Conservation (phyloP, 1,284 basidiomycete genomes). For the Sphagnurus paluster region DNA sequence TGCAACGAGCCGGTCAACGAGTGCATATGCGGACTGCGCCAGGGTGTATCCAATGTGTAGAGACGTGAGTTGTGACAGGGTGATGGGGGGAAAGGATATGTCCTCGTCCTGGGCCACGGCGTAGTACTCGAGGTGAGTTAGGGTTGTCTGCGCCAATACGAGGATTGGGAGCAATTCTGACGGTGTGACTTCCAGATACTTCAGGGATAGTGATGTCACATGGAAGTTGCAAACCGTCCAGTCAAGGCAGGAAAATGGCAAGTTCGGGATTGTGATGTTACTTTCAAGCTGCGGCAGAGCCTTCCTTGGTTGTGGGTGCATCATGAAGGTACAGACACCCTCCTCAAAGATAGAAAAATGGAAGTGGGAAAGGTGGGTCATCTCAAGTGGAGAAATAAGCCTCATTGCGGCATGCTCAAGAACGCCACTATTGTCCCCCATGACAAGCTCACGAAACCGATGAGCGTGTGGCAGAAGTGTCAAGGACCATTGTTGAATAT, state of each 20-base stretch:
- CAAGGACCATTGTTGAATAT: slow-evolving; percentile 1
- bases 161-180: slow-evolving; percentile 17
- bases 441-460: slow-evolving; percentile 12
- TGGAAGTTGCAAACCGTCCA: slow-evolving; percentile 13
- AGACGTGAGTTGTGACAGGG: slow-evolving; percentile 16
- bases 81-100: slow-evolving; percentile 6
- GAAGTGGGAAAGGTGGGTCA: slow-evolving; percentile 13
- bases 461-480: slow-evolving; percentile 8
- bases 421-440: slow-evolving; percentile 2
- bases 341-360: slow-evolving; percentile 11
- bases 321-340: slow-evolving; percentile 5
- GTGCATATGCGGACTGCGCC: slow-evolving; percentile 4
- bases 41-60: slow-evolving; percentile 16
- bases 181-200: slow-evolving; percentile 11
- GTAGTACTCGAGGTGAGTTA: slow-evolving; percentile 18
- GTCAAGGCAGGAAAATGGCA: slow-evolving; percentile 13
- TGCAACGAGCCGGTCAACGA: slow-evolving; percentile 9
- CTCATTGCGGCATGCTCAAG: slow-evolving; percentile 3
- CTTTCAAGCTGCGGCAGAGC: background rate
- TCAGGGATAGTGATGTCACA: slow-evolving; percentile 18
- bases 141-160: slow-evolving; percentile 15
- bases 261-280: slow-evolving; percentile 2
- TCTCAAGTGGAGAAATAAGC: slow-evolving; percentile 7
- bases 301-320: slow-evolving; percentile 7
- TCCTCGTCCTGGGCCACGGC: slow-evolving; percentile 5